Percentiles rank a stretch among this genome's conserved stretches.
Conservation (phyloP, 2,329 filamentous ascomycete genomes). For the Sporothrix luriei region DNA sequence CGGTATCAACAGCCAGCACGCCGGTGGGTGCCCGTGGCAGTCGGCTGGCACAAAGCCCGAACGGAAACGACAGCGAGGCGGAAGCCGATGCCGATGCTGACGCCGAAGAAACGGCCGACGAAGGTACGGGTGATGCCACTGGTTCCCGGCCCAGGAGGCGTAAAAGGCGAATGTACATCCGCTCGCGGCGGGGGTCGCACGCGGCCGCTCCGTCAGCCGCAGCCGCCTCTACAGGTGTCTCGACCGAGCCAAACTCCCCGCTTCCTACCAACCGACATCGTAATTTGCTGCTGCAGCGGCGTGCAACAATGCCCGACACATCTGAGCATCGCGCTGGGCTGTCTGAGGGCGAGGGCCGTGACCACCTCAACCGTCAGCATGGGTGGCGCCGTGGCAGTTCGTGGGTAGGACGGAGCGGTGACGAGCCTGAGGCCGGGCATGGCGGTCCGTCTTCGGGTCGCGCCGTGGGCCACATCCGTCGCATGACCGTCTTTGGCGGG, state of each 20-base stretch:
- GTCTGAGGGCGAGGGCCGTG: constrained; percentile 74
- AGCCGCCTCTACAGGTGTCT: constrained; percentile 45
- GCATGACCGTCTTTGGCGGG: constrained; percentile 66
- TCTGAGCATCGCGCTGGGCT: constrained; percentile 63
- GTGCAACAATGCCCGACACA: constrained; percentile 66
- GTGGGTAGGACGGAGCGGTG: constrained; percentile 57
- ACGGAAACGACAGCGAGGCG: constrained; percentile 66
- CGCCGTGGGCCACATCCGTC: constrained; percentile 64
- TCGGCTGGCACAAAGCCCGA: constrained; percentile 36
- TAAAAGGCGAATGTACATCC: constrained; percentile 59
- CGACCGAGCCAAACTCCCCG: constrained; percentile 47
- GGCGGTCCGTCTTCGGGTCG: constrained; percentile 52
- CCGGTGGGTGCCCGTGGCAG: constrained; percentile 51
- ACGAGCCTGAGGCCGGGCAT: constrained; percentile 52
- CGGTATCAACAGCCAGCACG: constrained; percentile 51
- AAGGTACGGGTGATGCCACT: constrained; percentile 56
- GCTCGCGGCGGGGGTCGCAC: constrained; percentile 49
- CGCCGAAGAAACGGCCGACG: constrained; percentile 83
- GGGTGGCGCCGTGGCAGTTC: constrained; percentile 63
- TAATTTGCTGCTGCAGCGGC: constrained; percentile 62
- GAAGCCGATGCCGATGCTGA: constrained; percentile 62
- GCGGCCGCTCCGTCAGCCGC: constrained; percentile 54
- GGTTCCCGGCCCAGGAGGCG: constrained; percentile 62
- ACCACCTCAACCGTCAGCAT: constrained; percentile 58
- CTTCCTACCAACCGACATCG: constrained; percentile 49